Evolutionary conservation across 768 basidiomycete species (phyloP).

Genomic region (Solioccasus polychromus): DNA sequence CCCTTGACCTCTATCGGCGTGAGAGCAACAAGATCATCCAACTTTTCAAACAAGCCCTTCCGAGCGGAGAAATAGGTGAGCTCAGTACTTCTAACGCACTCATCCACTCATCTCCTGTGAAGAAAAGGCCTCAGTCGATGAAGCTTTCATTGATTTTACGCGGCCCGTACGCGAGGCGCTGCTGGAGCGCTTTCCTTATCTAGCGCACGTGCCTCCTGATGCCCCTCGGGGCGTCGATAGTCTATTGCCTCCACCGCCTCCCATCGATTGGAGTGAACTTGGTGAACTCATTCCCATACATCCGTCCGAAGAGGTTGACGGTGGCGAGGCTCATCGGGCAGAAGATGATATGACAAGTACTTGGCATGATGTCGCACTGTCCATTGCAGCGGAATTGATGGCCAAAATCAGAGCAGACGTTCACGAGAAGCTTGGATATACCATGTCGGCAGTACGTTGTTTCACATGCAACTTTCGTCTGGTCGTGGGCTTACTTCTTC

Average conservation of each 20-base stretch:
- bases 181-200: conserved; percentile 71
- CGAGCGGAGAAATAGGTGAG: conserved; percentile 79
- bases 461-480: neutral
- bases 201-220: conserved; percentile 65
- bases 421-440: conserved; percentile 74
- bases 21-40: conserved; percentile 87
- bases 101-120: conserved; percentile 1
- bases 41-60: conserved; percentile 77
- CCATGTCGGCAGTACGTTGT: conserved; percentile 80
- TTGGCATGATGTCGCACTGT: conserved; percentile 93
- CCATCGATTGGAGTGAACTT: conserved; percentile 55
- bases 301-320: conserved; percentile 27
- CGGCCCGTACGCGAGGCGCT: conserved; percentile 73
- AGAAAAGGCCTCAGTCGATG: conserved; percentile 99
- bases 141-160: conserved; percentile 93
- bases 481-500: neutral
- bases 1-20: conserved; percentile 87
- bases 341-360: conserved; percentile 43
- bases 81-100: neutral
- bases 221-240: conserved; percentile 72
- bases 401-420: conserved; percentile 68
- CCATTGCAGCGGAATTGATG: conserved; percentile 87
- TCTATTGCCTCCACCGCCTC: conserved; percentile 70
- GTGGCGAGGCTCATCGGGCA: conserved; percentile 8
- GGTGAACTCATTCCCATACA: conserved; percentile 64